A percentile compares a stretch with the other conserved stretches of the same genome.
phyloP scores from a whole-genome alignment of 2,329 filamentous ascomycete genomes.

The Purpureocillium lavendulum region DNA sequence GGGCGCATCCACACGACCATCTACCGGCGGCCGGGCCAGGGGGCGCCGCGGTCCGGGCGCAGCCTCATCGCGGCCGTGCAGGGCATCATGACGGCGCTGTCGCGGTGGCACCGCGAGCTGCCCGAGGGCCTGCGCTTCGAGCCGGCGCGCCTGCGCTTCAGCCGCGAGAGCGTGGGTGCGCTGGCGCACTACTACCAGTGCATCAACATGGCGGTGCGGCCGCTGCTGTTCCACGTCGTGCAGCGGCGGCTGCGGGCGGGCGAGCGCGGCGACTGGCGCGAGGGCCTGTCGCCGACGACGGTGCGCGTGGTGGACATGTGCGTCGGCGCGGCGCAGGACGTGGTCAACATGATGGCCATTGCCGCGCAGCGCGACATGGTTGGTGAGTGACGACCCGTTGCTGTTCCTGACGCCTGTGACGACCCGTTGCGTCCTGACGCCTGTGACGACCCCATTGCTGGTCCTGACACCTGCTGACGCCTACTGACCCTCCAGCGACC shows the following conservation, averaged over 20 bases:
- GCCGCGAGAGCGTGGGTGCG: conserved; percentile 41
- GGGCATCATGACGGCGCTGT: conserved; percentile 38
- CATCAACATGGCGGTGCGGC: conserved; percentile 47
- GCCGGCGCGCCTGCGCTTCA: conserved; percentile 33
- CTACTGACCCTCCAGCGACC: too few relatives aligned
- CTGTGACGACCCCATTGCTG: too few relatives aligned
- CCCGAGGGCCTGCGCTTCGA: conserved; percentile 39
- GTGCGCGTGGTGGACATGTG: conserved; percentile 44
- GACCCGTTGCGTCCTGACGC: too few relatives aligned
- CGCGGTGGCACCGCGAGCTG: conserved; percentile 39
- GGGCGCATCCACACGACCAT: conserved; percentile 38
- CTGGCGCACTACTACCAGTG: conserved; percentile 49
- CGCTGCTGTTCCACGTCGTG: conserved; percentile 44
- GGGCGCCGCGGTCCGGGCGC: conserved; percentile 31
- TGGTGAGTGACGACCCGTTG: conserved; percentile 27
- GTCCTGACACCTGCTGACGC: too few relatives aligned
- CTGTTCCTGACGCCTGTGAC: too few relatives aligned
- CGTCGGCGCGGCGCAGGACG: conserved; percentile 38
- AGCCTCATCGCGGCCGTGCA: conserved; percentile 41
- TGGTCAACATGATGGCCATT: conserved; percentile 16
- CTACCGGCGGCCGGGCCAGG: conserved; percentile 32
- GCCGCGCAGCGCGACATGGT: conserved; percentile 29
- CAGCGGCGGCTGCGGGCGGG: conserved; percentile 32
- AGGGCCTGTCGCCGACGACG: conserved; percentile 37
- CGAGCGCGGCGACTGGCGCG: conserved; percentile 20